Evolutionary conservation across 768 basidiomycete genomes (phyloP).

Genomic region (Pulveroboletus sp.): DNA sequence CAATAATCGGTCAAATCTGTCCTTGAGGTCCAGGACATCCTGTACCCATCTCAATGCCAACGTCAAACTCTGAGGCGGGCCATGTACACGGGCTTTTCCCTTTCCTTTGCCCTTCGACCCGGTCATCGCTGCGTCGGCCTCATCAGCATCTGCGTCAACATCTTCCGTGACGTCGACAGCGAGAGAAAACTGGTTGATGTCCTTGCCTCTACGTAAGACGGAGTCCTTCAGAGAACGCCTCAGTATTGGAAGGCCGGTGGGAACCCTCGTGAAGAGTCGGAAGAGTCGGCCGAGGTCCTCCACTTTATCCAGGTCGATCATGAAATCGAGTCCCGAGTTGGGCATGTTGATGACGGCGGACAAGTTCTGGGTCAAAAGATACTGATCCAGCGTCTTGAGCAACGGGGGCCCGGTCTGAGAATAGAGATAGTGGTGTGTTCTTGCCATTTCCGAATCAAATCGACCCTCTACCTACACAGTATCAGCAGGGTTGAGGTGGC

Average conservation of each 20-base stretch:
- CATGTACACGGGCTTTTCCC: conserved; percentile 47
- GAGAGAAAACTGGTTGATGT: conserved; percentile 67
- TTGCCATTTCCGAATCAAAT: conserved; percentile 76
- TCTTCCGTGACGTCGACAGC: conserved; percentile 36
- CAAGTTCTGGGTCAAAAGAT: conserved; percentile 77
- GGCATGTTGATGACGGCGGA: conserved; percentile 70
- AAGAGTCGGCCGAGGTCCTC: conserved; percentile 79
- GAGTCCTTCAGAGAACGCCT: conserved; percentile 68
- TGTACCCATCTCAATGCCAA: conserved; percentile 91
- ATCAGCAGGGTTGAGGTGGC: conserved; percentile 7
- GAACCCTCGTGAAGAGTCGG: conserved; percentile 65
- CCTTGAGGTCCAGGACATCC: conserved; percentile 85
- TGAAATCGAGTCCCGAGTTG: conserved; percentile 78
- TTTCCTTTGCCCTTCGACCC: conserved; percentile 50
- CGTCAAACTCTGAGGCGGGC: conserved; percentile 39
- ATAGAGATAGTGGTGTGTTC: conserved; percentile 83
- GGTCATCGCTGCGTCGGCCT: conserved; percentile 33
- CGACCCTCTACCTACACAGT: conserved; percentile 67
- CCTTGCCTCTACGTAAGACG: conserved; percentile 66
- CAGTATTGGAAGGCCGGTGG: conserved; percentile 60
- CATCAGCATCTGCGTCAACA: conserved; percentile 34
- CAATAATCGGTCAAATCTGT: conserved; percentile 82
- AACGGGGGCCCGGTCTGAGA: conserved; percentile 67
- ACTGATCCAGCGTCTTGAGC: conserved; percentile 67
- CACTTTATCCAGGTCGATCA: conserved; percentile 78